Conservation (phyloP, 2,329 filamentous ascomycete genomes). For the Penicillium sp. region DNA sequence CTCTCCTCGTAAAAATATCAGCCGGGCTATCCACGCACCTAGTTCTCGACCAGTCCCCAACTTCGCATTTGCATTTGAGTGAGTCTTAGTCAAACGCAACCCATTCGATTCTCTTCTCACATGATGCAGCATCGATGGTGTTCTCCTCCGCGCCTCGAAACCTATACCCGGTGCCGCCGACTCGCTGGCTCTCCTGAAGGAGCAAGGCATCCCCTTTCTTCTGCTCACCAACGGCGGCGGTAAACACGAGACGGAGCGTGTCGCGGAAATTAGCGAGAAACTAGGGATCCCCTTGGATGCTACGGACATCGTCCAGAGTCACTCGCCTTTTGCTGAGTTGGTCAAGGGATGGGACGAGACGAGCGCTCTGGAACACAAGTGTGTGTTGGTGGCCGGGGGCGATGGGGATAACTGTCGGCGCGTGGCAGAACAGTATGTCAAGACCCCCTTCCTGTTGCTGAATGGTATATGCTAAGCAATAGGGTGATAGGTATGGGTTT, state of each 20-base stretch:
- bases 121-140: conserved; percentile 68
- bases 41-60: conserved; percentile 28
- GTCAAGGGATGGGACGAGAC: conserved; percentile 50
- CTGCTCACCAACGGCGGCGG: conserved; percentile 93
- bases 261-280: conserved; percentile 58
- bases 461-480: not conserved
- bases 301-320: conserved; percentile 73
- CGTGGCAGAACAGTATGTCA: conserved; percentile 58
- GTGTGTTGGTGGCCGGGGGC: conserved; percentile 66
- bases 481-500: conserved; percentile 56
- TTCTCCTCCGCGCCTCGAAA: conserved; percentile 74
- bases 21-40: conserved; percentile 25
- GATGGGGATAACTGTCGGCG: conserved; percentile 57
- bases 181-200: conserved; percentile 63
- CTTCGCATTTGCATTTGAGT: conserved; percentile 43
- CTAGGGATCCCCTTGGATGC: conserved; percentile 57
- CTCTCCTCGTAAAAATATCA: conserved; percentile 12
- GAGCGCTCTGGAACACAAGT: conserved; percentile 51
- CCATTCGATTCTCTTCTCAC: conserved; percentile 12
- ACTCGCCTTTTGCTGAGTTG: conserved; percentile 76
- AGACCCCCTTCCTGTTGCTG: not conserved
- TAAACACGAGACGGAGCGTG: conserved; percentile 65
- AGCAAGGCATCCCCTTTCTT: conserved; percentile 76
- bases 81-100: conserved; percentile 16
- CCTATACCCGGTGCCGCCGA: conserved; percentile 70